Conservation (phyloP, 164 flowering plant genomes). For the Aristolochia californica region DNA sequence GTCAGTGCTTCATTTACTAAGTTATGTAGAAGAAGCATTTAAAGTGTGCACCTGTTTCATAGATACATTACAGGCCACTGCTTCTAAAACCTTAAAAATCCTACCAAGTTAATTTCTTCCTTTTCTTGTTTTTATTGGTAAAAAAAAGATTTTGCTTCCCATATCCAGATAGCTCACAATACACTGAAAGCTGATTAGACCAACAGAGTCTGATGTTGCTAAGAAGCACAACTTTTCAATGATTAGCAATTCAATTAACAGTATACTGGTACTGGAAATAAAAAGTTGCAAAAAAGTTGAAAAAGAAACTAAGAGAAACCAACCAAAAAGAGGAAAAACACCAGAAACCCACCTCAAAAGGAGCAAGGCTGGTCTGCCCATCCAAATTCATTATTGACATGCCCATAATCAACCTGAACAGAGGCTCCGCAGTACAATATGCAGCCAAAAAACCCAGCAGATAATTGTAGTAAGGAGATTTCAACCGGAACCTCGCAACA, state of each 20-base stretch:
- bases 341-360: constrained; percentile 60
- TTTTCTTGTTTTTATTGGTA: no score
- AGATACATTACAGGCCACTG: no score
- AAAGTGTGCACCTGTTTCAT: no score
- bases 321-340: not conserved
- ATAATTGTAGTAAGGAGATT: constrained; percentile 56
- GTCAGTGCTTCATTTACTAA: no score
- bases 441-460: constrained; percentile 53
- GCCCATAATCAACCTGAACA: constrained; percentile 77
- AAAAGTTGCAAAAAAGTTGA: not conserved
- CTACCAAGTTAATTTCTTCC: no score
- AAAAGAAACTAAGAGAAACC: not conserved
- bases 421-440: constrained; percentile 66
- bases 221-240: no score
- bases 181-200: not conserved
- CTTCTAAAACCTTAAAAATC: no score
- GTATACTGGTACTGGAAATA: not conserved
- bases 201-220: not conserved
- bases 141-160: no score
- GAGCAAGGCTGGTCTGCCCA: constrained; percentile 58
- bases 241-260: no score
- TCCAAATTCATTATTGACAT: constrained; percentile 64
- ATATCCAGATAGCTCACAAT: no score
- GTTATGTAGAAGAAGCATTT: no score
- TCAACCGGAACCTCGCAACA: constrained; percentile 52